Conservation (phyloP, 75 land plant genomes). For the Azolla pinnata region DNA sequence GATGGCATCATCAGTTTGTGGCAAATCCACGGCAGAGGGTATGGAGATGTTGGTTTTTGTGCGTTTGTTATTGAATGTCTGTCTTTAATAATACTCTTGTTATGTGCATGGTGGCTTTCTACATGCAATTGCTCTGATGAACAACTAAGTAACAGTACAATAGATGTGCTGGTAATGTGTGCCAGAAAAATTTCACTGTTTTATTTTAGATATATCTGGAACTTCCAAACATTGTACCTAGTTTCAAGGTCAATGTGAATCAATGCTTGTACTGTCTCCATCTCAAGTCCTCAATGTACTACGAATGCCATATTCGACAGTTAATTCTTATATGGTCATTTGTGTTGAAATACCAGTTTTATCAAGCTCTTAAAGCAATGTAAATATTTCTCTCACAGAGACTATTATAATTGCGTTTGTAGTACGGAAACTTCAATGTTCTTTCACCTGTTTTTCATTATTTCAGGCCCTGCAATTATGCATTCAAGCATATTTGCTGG, state of each 20-base stretch:
- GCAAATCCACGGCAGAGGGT: constrained; percentile 27
- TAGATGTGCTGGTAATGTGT: neutral
- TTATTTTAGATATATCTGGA: too few species aligned
- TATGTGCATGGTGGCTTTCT: neutral
- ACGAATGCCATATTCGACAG: neutral
- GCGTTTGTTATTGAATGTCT: neutral
- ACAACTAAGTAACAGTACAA: neutral
- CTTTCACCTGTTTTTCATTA: too few species aligned
- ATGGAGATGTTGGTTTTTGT: constrained; percentile 3
- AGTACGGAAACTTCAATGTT: neutral
- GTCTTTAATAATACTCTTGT: neutral
- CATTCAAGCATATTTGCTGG: too few species aligned
- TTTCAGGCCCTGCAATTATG: too few species aligned
- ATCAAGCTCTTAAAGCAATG: neutral
- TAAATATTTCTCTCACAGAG: neutral
- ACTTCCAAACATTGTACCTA: too few species aligned
- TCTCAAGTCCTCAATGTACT: too few species aligned
- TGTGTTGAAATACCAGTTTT: neutral
- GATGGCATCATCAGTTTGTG: constrained; percentile 29
- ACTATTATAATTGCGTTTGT: neutral
- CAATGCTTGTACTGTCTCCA: too few species aligned
- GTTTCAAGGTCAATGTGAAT: neutral
- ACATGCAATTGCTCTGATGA: neutral
- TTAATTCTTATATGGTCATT: neutral
- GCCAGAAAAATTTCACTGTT: too few species aligned